Evolutionary conservation across 2,329 filamentous ascomycete species (phyloP).

Genomic region (Ascocoryne sarcoides): DNA sequence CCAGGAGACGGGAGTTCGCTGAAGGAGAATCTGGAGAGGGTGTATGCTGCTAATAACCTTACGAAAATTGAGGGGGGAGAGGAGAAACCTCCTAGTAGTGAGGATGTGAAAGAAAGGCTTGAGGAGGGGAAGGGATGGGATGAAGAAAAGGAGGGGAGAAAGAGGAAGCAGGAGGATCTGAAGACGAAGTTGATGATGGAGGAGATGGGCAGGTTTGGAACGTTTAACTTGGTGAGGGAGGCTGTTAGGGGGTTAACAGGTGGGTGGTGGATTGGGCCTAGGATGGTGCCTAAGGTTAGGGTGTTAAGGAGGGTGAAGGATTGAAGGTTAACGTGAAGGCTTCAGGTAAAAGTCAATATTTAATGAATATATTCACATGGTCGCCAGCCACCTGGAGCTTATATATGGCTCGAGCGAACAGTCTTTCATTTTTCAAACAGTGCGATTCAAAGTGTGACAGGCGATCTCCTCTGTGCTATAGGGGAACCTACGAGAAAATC

Average conservation of each 20-base stretch:
- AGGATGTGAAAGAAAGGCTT: constrained; percentile 16
- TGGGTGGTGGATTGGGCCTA: constrained; percentile 57
- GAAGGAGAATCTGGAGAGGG: constrained; percentile 15
- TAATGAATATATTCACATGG: too few relatives aligned
- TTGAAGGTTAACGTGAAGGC: too few relatives aligned
- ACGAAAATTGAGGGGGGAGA: constrained; percentile 8
- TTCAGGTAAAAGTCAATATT: too few relatives aligned
- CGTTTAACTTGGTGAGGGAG: constrained; percentile 23
- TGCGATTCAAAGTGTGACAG: too few relatives aligned
- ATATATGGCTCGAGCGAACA: too few relatives aligned
- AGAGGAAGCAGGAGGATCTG: constrained; percentile 14
- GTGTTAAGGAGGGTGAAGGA: constrained; percentile 22
- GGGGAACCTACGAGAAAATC: too few relatives aligned
- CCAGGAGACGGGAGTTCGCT: constrained; percentile 33
- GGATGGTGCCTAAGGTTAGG: constrained; percentile 41
- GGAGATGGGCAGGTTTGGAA: constrained; percentile 23
- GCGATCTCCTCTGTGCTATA: too few relatives aligned
- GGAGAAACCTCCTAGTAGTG: constrained; percentile 5
- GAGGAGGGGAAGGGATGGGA: constrained; percentile 6
- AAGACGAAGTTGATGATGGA: constrained; percentile 17
- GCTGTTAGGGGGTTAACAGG: constrained; percentile 40
- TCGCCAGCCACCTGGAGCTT: too few relatives aligned
- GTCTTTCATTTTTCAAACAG: too few relatives aligned
- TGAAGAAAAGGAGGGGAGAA: constrained; percentile 33
- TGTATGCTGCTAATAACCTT: constrained; percentile 22